Conservation (phyloP, 116 monocot species). For the Posidonia oceanica region DNA sequence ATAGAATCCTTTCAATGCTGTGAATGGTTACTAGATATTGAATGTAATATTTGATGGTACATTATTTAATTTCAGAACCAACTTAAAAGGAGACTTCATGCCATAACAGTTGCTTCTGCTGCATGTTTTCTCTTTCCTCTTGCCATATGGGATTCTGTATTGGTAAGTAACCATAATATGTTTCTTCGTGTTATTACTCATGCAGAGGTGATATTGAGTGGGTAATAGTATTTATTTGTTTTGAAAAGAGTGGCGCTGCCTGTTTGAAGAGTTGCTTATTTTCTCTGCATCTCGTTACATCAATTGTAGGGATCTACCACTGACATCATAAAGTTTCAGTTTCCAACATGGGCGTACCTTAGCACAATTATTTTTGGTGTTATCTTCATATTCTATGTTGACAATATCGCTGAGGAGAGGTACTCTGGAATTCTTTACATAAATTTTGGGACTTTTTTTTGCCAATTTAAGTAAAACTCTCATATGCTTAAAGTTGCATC, state of each 20-base stretch:
- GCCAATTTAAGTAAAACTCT: too few species aligned
- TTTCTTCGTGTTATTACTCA: too few species aligned
- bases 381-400: slow-evolving; percentile 83
- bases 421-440: slow-evolving; percentile 11
- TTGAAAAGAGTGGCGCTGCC: too few species aligned
- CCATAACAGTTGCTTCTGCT: slow-evolving; percentile 84
- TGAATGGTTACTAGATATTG: neutral
- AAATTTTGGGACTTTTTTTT: too few species aligned
- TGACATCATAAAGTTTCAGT: slow-evolving; percentile 41
- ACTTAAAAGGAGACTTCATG: slow-evolving; percentile 90
- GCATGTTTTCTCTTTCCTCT: slow-evolving; percentile 96
- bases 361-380: slow-evolving; percentile 86
- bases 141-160: slow-evolving; percentile 84
- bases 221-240: too few species aligned
- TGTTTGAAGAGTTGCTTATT: neutral
- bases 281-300: slow-evolving; percentile 10
- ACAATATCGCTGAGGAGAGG: slow-evolving; percentile 95
- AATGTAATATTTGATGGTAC: neutral
- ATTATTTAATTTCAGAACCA: slow-evolving; percentile 57
- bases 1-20: neutral
- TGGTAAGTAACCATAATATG: slow-evolving; percentile 23
- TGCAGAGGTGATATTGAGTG: too few species aligned
- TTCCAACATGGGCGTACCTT: slow-evolving; percentile 82
- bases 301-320: slow-evolving; percentile 64
- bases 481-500: neutral